phyloP scores from a whole-genome alignment of 2,329 filamentous ascomycete species.

The Claviceps capensis region DNA sequence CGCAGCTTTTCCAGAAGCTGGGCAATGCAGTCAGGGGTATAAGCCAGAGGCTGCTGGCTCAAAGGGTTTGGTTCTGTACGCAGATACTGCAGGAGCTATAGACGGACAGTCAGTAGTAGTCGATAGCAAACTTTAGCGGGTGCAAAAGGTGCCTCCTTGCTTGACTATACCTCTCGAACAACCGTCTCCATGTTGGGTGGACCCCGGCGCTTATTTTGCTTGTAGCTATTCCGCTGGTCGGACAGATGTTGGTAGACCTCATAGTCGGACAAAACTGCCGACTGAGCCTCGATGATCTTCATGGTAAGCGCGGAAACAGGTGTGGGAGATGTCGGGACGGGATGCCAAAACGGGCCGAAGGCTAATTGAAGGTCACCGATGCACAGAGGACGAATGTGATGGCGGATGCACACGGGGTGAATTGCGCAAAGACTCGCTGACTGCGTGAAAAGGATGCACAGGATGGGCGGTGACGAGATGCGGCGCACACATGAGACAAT shows the following conservation, averaged over 20 bases:
- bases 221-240: slow-evolving; percentile 39
- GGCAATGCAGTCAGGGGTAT: slow-evolving; percentile 36
- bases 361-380: neutral
- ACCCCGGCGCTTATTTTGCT: slow-evolving; percentile 34
- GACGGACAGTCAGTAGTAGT: neutral
- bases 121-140: neutral
- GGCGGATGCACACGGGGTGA: neutral
- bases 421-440: neutral
- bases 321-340: too few species aligned
- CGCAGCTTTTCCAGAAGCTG: slow-evolving; percentile 41
- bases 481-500: neutral
- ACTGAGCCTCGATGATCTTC: slow-evolving; percentile 61
- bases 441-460: too few species aligned
- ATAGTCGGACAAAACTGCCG: slow-evolving; percentile 56
- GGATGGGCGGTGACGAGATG: neutral
- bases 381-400: neutral
- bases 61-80: slow-evolving; percentile 40
- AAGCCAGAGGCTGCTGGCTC: slow-evolving; percentile 39
- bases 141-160: neutral
- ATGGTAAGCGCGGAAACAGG: slow-evolving; percentile 21
- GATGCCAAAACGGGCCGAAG: neutral
- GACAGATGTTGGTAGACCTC: slow-evolving; percentile 56
- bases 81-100: slow-evolving; percentile 48
- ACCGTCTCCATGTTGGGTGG: slow-evolving; percentile 47
- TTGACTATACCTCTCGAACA: slow-evolving; percentile 43